A percentile compares a stretch with the other conserved stretches of the same genome.
Conservation (phyloP, 352 stramenopile species). For the Phytophthora parvispora region DNA sequence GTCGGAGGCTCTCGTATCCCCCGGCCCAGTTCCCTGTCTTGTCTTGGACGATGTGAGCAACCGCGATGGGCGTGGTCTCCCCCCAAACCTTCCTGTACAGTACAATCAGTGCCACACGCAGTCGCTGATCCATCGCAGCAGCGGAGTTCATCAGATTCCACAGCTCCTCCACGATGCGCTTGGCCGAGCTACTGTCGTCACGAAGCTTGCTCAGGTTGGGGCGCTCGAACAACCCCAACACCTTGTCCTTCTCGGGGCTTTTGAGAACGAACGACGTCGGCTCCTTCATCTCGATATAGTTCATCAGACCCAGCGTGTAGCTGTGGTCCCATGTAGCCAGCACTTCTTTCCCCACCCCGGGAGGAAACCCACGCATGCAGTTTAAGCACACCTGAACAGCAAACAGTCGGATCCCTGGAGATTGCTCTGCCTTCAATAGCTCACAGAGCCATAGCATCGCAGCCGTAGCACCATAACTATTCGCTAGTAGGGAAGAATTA, state of each 20-base stretch:
- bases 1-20: conserved; percentile 82
- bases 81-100: conserved; percentile 87
- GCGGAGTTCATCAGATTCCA: conserved; percentile 84
- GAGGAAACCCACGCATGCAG: conserved; percentile 83
- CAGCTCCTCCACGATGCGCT: conserved; percentile 69
- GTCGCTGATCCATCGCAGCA: conserved; percentile 70
- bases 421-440: conserved; percentile 72
- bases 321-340: conserved; percentile 86
- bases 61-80: conserved; percentile 81
- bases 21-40: conserved; percentile 83
- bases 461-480: conserved; percentile 74
- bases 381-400: conserved; percentile 84
- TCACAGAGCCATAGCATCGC: conserved; percentile 77
- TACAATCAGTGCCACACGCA: conserved; percentile 81
- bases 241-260: conserved; percentile 81
- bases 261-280: conserved; percentile 78
- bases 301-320: conserved; percentile 82
- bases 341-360: conserved; percentile 74
- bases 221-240: conserved; percentile 68
- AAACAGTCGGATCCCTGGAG: conserved; percentile 80
- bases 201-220: conserved; percentile 73
- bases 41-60: conserved; percentile 87
- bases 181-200: conserved; percentile 80
- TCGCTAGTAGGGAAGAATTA: conserved; percentile 39
- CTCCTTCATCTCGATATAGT: conserved; percentile 83